Evolutionary conservation across 768 basidiomycete genomes (phyloP).

Genomic region (Fistulinella prunicolor): DNA sequence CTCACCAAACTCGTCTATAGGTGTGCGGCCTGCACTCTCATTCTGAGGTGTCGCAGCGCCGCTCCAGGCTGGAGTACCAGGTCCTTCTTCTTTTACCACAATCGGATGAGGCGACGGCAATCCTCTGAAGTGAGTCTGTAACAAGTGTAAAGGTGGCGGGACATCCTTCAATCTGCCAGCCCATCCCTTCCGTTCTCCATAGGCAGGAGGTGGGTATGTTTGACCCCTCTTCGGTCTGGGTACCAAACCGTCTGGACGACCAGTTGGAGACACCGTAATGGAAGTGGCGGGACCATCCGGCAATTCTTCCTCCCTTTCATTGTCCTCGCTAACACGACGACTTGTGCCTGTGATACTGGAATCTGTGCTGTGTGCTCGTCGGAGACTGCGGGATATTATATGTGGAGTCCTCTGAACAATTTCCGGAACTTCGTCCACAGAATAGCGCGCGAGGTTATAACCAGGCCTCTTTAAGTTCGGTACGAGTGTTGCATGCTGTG

Average conservation of each 20-base stretch:
- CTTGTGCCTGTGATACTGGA: neutral
- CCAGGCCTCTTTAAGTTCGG: slow-evolving; percentile 64
- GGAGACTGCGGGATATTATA: slow-evolving; percentile 3
- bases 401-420: neutral
- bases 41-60: slow-evolving; percentile 14
- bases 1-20: slow-evolving; percentile 18
- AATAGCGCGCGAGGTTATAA: slow-evolving; percentile 61
- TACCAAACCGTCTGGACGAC: slow-evolving; percentile 1
- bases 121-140: slow-evolving; percentile 9
- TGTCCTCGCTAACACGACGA: neutral
- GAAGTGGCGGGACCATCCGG: slow-evolving; percentile 15
- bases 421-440: slow-evolving; percentile 11
- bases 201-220: neutral
- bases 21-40: slow-evolving; percentile 15
- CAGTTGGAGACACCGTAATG: slow-evolving; percentile 14
- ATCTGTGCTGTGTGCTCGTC: slow-evolving; percentile 12
- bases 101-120: slow-evolving; percentile 13
- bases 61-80: slow-evolving; percentile 15
- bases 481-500: slow-evolving; percentile 42
- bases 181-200: slow-evolving; percentile 30
- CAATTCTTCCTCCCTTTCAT: slow-evolving; percentile 8
- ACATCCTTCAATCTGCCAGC: slow-evolving; percentile 39
- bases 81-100: slow-evolving; percentile 4
- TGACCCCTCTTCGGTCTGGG: neutral
- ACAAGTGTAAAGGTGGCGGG: slow-evolving; percentile 25